A percentile compares a stretch with the other conserved stretches of the same genome.
phyloP scores from a whole-genome alignment of 208 protist genomes.

The Acanthamoeba sp. region DNA sequence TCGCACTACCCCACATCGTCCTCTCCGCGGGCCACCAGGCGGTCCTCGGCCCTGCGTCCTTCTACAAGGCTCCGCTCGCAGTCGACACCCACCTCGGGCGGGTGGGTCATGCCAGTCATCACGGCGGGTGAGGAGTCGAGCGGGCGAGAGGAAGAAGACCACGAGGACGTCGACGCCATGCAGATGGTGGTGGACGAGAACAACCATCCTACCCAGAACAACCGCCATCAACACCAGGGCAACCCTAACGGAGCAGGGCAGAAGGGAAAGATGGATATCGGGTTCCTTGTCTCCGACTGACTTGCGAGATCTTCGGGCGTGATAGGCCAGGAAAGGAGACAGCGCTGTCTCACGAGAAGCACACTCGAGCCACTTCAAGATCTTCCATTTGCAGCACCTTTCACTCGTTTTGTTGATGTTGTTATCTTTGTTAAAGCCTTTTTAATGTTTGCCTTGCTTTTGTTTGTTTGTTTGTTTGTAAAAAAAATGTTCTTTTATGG shows the following conservation, averaged over 20 bases:
- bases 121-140: background rate
- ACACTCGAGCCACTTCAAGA: too few relatives aligned
- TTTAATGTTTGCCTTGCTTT: too few relatives aligned
- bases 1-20: background rate
- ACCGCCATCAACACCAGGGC: background rate
- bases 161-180: background rate
- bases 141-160: slow-evolving; percentile 5
- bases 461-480: too few relatives aligned
- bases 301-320: too few relatives aligned
- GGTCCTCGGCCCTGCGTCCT: background rate
- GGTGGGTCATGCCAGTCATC: background rate
- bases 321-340: too few relatives aligned
- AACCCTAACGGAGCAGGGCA: background rate
- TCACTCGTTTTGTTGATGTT: too few relatives aligned
- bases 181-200: background rate
- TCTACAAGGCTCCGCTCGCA: background rate
- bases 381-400: too few relatives aligned
- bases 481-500: too few relatives aligned
- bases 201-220: background rate
- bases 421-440: too few relatives aligned
- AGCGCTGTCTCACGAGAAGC: too few relatives aligned
- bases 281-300: slow-evolving; percentile 17
- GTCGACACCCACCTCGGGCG: background rate
- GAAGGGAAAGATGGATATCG: slow-evolving; percentile 60
- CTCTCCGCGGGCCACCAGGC: background rate